phyloP scores from a whole-genome alignment of 78 protist genomes.

The Planoprotostelium fungivorum region DNA sequence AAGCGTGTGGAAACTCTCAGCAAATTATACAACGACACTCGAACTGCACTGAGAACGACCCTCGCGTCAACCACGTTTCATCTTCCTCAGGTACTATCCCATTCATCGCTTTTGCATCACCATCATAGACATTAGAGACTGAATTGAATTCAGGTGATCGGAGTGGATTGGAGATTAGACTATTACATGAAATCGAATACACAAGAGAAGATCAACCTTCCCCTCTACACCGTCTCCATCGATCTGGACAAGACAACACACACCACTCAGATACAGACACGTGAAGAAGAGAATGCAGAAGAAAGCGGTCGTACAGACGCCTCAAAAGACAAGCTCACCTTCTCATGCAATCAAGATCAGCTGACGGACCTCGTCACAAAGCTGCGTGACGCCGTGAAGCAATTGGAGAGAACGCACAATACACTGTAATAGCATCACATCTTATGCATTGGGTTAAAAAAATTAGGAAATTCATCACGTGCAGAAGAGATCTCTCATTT shows the following conservation, averaged over 20 bases:
- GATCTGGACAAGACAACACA: neutral
- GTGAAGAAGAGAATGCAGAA: neutral
- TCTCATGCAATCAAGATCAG: neutral
- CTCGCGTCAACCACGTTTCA: neutral
- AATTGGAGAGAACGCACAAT: neutral
- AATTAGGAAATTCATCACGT: too few relatives aligned
- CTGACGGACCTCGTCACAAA: neutral
- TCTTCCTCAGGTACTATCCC: neutral
- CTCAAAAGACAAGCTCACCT: neutral
- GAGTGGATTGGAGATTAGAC: neutral
- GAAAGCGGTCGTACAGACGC: neutral
- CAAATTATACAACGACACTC: neutral
- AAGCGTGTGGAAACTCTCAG: neutral
- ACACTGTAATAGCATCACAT: too few relatives aligned
- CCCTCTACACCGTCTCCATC: neutral
- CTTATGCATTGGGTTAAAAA: too few relatives aligned
- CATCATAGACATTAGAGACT: neutral
- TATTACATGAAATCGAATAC: neutral
- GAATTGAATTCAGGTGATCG: neutral
- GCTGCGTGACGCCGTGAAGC: neutral
- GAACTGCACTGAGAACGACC: neutral
- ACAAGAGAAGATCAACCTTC: neutral
- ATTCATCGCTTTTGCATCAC: neutral
- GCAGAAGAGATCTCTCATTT: too few relatives aligned
- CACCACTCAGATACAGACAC: neutral